Evolutionary conservation across 768 basidiomycete species (phyloP).

Genomic region (Hygrophorus russula): DNA sequence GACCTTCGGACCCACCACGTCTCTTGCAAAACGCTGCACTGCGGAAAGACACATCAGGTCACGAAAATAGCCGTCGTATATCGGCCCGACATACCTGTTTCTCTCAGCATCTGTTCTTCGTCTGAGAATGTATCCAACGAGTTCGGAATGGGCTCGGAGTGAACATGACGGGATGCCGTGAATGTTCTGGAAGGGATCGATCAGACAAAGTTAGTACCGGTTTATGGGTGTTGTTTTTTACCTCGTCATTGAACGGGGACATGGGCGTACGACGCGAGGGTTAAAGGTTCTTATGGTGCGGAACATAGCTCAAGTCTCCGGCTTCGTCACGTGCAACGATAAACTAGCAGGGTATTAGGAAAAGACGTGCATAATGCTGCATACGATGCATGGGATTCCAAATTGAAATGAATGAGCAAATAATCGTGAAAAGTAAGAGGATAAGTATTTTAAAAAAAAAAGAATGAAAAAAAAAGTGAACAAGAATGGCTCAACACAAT

Average conservation of each 20-base stretch:
- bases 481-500: too few relatives aligned
- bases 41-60: neutral
- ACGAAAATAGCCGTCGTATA: slow-evolving; percentile 1
- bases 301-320: neutral
- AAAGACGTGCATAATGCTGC: too few relatives aligned
- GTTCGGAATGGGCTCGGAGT: slow-evolving; percentile 23
- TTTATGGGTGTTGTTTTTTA: too few relatives aligned
- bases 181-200: slow-evolving; percentile 18
- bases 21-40: slow-evolving; percentile 84
- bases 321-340: neutral
- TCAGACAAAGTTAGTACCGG: neutral
- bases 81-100: slow-evolving; percentile 50
- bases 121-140: slow-evolving; percentile 84
- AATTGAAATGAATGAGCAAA: too few relatives aligned
- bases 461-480: too few relatives aligned
- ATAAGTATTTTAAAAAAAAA: too few relatives aligned
- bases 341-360: neutral
- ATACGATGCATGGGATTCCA: too few relatives aligned
- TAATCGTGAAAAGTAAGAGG: too few relatives aligned
- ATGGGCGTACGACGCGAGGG: too few relatives aligned
- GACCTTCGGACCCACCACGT: slow-evolving; percentile 85
- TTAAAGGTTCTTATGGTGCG: neutral
- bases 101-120: slow-evolving; percentile 89
- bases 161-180: slow-evolving; percentile 22
- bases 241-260: too few relatives aligned